Evolutionary conservation across 257 asterid genomes (phyloP).

Genomic region (Capsicum chinense): DNA sequence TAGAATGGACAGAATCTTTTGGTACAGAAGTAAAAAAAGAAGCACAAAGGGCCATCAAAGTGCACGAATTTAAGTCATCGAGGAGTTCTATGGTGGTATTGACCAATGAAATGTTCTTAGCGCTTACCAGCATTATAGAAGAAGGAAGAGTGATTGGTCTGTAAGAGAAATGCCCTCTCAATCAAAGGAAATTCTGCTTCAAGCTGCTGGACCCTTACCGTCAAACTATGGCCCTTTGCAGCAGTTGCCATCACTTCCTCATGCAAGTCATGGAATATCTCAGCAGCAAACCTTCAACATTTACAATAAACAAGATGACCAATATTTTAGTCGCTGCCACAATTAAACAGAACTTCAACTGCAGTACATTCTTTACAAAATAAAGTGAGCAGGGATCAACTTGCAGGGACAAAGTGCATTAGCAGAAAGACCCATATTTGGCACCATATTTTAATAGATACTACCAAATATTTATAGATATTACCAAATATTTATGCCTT

Average conservation of each 20-base stretch:
- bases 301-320: slow-evolving; percentile 41
- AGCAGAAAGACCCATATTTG: slow-evolving; percentile 14
- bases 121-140: slow-evolving; percentile 69
- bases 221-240: slow-evolving; percentile 81
- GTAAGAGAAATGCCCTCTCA: slow-evolving; percentile 88
- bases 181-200: slow-evolving; percentile 80
- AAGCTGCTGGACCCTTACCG: slow-evolving; percentile 84
- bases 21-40: neutral
- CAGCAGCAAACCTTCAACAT: slow-evolving; percentile 91
- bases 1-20: neutral
- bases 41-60: slow-evolving; percentile 10
- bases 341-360: slow-evolving; percentile 8
- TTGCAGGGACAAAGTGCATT: neutral
- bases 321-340: slow-evolving; percentile 1
- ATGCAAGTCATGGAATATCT: slow-evolving; percentile 84
- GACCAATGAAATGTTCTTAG: neutral
- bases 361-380: slow-evolving; percentile 22
- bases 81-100: slow-evolving; percentile 1
- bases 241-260: slow-evolving; percentile 94
- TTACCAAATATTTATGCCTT: neutral
- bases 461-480: neutral
- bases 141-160: slow-evolving; percentile 81
- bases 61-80: neutral
- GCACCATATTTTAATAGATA: neutral
- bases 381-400: neutral